Percentiles rank a stretch among this genome's conserved stretches.
Conservation (phyloP, 768 basidiomycete genomes). For the Porphyrellus cyaneotinctus region DNA sequence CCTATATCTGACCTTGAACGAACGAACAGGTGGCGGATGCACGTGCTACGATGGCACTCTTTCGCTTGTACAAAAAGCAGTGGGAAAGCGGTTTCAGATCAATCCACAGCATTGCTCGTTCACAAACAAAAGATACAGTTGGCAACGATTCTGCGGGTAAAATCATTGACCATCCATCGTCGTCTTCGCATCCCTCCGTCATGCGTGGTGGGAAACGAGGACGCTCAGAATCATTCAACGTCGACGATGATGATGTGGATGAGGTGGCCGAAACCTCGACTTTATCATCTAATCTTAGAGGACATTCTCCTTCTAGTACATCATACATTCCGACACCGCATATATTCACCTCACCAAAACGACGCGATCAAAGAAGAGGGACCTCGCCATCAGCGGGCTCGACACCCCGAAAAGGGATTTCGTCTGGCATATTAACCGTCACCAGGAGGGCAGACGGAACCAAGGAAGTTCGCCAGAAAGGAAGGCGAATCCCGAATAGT, state of each 20-base stretch:
- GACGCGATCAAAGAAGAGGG: not conserved
- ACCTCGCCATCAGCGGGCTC: not conserved
- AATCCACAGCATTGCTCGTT: not conserved
- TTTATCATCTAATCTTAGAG: not conserved
- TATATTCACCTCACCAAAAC: not conserved
- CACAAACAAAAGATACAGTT: not conserved
- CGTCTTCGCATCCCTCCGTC: not conserved
- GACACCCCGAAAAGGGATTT: slow-evolving; percentile 48
- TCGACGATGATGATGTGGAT: not conserved
- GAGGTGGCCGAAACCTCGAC: not conserved
- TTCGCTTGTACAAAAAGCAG: slow-evolving; percentile 70
- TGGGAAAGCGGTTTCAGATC: slow-evolving; percentile 62
- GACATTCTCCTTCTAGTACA: not conserved
- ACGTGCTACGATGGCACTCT: slow-evolving; percentile 92
- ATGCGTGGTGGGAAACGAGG: slow-evolving; percentile 13
- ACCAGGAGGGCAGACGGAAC: slow-evolving; percentile 29
- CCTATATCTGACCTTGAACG: not conserved
- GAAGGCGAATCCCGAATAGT: not conserved
- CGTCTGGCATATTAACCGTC: slow-evolving; percentile 57
- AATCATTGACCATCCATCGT: not conserved
- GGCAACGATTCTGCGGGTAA: not conserved
- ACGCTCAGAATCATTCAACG: not conserved
- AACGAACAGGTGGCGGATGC: slow-evolving; percentile 78
- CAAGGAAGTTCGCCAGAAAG: slow-evolving; percentile 12
- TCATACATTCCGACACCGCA: not conserved